Base-by-base conservation (phyloP, 75 land plant species). In the Pseudotsuga menziesii region DNA sequence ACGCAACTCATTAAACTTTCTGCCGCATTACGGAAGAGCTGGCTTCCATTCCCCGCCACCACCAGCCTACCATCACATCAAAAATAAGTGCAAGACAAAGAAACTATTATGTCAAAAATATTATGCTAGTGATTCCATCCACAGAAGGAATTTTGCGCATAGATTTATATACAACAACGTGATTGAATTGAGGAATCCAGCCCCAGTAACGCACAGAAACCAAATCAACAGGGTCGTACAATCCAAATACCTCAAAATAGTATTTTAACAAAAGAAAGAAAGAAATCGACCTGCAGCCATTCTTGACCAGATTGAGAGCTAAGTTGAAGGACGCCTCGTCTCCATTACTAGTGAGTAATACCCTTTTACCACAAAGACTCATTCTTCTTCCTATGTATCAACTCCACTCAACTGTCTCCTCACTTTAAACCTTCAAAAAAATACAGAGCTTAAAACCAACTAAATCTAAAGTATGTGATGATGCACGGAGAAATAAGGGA, bases 281-380 rank as follows among this genome's bases (percentile, higher is more conserved):
- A 59, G 48, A 80, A 58, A 48, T 74, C 27, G 58, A 89, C 90
- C 96, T 85, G 93, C 93, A 91, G 11, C 92, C 90, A 29, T 41
- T 61, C 41, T 90, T 81, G 54, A 88, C 86, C 32, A 91, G 83
- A 67, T 83, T 79, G 23, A 36, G 70, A 59, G 88, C 91, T 27
- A 91, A 77, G 60, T 82, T 84, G 17, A 36, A n/a, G n/a, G 93
- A 91, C 35, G 88, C 61, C 32, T 82, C 87, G 54, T 89, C 91
- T 3, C 85, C 93, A 73, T 82, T 79, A 36, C 85, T 80, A 17
- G 93, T 86, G 0, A 91, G 8, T 66, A 91, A 58, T 0, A 91
- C 93, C 44, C 57, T 88, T 88, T 91, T 91, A 26, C 78, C 73
- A 9, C 26, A 57, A 16, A 61, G 77, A 23, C 67, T 80, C 88